Evolutionary conservation across 495 filamentous ascomycete species (phyloP).

Genomic region (Daldinia vernicosa): DNA sequence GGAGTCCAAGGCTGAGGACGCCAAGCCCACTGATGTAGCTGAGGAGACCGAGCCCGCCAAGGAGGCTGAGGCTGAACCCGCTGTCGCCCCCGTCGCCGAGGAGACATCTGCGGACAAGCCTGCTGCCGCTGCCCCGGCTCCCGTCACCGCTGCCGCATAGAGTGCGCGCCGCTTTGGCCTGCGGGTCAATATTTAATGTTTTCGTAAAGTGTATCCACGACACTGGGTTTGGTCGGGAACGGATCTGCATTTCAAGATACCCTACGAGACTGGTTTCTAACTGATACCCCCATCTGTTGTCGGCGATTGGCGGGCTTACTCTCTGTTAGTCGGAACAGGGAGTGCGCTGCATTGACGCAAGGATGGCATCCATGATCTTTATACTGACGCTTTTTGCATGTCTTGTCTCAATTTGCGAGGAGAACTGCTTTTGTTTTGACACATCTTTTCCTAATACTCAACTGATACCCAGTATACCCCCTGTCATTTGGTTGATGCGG

Average conservation of each 20-base stretch:
- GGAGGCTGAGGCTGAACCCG: conserved; percentile 51
- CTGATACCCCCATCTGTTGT: conserved; percentile 57
- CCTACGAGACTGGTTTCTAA: conserved; percentile 59
- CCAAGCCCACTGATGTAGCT: conserved; percentile 60
- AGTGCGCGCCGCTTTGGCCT: conserved; percentile 42
- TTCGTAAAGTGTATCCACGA: conserved; percentile 47
- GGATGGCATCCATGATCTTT: conserved; percentile 47
- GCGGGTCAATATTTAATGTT: conserved; percentile 45
- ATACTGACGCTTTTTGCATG: conserved; percentile 48
- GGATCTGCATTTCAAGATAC: conserved; percentile 67
- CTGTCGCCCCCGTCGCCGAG: conserved; percentile 43
- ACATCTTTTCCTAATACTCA: conserved; percentile 48
- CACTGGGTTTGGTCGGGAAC: conserved; percentile 58
- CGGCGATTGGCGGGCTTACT: conserved; percentile 29
- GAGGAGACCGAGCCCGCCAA: conserved; percentile 60
- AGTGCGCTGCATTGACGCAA: conserved; percentile 29
- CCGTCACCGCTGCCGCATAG: conserved; percentile 60
- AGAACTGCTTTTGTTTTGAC: conserved; percentile 46
- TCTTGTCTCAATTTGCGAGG: conserved; percentile 44
- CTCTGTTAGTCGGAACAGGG: conserved; percentile 21
- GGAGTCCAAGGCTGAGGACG: conserved; percentile 51
- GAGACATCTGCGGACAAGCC: conserved; percentile 51
- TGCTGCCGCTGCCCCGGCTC: conserved; percentile 48
- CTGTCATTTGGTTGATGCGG: conserved; percentile 46
- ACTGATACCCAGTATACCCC: conserved; percentile 53